Conservation (phyloP, 108 stramenopile genomes). For the Nitzschia inconspicua region DNA sequence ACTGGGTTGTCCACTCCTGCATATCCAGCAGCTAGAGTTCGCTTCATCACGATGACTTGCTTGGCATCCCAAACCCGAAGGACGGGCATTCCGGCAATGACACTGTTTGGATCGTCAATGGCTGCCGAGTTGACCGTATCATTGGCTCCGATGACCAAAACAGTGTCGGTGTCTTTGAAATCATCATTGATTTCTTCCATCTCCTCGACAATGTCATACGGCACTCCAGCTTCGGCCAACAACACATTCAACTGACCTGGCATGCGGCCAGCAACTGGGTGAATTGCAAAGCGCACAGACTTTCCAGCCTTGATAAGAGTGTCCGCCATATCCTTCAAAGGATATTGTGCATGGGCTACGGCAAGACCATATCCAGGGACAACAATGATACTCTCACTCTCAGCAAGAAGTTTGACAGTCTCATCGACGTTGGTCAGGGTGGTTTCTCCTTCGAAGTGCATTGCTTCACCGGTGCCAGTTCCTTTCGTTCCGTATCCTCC, state of each 20-base stretch:
- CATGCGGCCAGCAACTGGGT: conserved; percentile 99
- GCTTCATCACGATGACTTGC: conserved; percentile 99
- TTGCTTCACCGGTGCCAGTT: conserved; percentile 84
- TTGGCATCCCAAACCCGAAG: conserved; percentile 96
- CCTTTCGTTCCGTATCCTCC: conserved; percentile 93
- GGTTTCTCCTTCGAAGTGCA: conserved; percentile 89
- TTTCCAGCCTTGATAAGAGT: conserved; percentile 83
- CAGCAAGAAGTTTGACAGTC: conserved; percentile 77
- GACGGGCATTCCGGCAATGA: conserved; percentile 97
- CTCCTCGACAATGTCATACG: conserved; percentile 98
- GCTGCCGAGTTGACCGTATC: conserved; percentile 98
- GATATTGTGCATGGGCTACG: conserved; percentile 98
- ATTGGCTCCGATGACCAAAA: conserved; percentile 97
- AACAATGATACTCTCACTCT: conserved; percentile 89
- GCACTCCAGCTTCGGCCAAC: conserved; percentile 99
- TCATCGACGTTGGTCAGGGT: conserved; percentile 87
- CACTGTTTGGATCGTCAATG: conserved; percentile 95
- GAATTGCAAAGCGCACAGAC: conserved; percentile 93
- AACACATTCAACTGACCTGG: conserved; percentile 98
- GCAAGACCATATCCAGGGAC: conserved; percentile 98
- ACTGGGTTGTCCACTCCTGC: conserved; percentile 99
- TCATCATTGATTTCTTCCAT: conserved; percentile 98
- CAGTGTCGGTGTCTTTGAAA: conserved; percentile 89
- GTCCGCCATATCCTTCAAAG: conserved; percentile 93
- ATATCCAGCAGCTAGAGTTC: conserved; percentile 96